These are phyloP conservation scores for Murraya paniculata DNA, from an alignment of 345 rosid species.

Conservation along the genomic window DNA sequence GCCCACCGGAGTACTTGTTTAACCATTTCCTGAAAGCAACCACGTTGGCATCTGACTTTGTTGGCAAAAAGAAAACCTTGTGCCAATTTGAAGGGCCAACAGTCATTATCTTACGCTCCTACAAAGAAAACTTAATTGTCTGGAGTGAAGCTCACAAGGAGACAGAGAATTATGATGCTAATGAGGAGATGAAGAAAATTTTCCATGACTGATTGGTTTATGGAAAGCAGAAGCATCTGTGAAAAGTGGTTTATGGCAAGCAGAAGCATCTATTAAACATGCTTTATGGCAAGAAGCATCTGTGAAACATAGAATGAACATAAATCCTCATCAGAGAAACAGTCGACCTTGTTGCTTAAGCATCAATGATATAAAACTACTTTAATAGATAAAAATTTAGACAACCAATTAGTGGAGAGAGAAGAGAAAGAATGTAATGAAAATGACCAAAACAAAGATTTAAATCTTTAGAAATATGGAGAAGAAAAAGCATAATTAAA, in stretches of 20 bases:
- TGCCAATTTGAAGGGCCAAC: conserved; percentile 72
- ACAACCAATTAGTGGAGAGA: background rate
- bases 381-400: background rate
- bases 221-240: background rate
- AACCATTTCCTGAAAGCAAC: conserved; percentile 77
- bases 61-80: conserved; percentile 73
- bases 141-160: background rate
- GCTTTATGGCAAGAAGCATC: background rate
- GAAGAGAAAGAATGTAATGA: no score
- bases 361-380: background rate
- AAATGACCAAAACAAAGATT: no score
- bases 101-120: conserved; percentile 77
- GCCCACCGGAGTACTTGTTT: conserved; percentile 57
- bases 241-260: background rate
- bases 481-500: background rate
- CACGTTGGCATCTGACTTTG: conserved; percentile 69
- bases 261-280: background rate
- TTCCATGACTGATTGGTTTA: background rate
- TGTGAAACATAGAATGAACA: background rate
- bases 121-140: background rate
- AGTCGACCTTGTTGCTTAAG: background rate
- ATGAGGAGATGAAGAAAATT: background rate
- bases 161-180: background rate
- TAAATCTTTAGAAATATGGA: no score
- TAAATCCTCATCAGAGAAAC: background rate